Evolutionary conservation across 257 asterid species (phyloP).

Genomic region (Avicennia marina): DNA sequence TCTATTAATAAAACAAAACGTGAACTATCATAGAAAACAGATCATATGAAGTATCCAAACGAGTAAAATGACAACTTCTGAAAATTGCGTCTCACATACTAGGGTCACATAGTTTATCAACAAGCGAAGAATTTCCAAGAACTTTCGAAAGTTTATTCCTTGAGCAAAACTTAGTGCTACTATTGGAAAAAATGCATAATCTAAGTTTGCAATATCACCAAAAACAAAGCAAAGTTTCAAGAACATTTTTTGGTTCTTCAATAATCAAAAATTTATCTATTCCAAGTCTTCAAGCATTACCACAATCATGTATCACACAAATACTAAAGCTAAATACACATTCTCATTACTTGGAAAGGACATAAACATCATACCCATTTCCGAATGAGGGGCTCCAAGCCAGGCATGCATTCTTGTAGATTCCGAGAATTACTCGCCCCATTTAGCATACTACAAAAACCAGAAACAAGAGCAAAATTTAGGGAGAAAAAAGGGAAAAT

Average conservation of each 20-base stretch:
- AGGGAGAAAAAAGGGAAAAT: background rate
- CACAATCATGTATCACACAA: background rate
- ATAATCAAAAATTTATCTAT: background rate
- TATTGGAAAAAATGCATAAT: too few relatives aligned
- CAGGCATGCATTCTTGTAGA: conserved; percentile 34
- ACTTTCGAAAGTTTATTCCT: too few relatives aligned
- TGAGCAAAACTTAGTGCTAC: too few relatives aligned
- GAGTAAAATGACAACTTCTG: too few relatives aligned
- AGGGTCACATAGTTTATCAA: background rate
- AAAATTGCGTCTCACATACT: too few relatives aligned
- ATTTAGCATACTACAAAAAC: conserved; percentile 36
- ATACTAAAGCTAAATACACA: too few relatives aligned
- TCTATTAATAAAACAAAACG: background rate
- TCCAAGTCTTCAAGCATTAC: background rate
- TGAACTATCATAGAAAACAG: background rate
- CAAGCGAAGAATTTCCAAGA: background rate
- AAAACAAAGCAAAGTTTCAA: background rate
- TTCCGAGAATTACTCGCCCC: conserved; percentile 32
- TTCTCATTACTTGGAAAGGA: background rate
- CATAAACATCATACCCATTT: conserved; percentile 39
- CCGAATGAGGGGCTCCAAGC: conserved; percentile 58
- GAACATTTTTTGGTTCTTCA: background rate
- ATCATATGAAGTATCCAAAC: too few relatives aligned
- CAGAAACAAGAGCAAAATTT: conserved; percentile 6
- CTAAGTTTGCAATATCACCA: background rate